These are phyloP conservation scores for Yamadazyma ubonensis DNA, from an alignment of 805 yeast species.

Conservation along the genomic window DNA sequence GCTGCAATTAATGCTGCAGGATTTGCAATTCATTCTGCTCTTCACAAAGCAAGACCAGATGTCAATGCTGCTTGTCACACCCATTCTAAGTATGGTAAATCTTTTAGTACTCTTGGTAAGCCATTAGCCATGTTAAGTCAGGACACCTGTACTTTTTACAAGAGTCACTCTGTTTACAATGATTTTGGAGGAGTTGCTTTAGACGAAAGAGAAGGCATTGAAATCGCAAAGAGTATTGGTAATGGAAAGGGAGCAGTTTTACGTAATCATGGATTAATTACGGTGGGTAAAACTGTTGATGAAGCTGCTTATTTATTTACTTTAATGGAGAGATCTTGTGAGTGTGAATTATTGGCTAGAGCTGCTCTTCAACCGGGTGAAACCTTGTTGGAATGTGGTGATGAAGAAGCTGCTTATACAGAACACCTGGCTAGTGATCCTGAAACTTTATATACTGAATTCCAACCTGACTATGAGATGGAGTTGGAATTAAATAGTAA, in stretches of 20 bases:
- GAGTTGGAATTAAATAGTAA: conserved; percentile 18
- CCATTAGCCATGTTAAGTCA: conserved; percentile 75
- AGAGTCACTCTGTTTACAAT: conserved; percentile 60
- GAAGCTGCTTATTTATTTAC: conserved; percentile 38
- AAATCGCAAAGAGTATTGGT: conserved; percentile 31
- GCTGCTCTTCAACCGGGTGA: conserved; percentile 8
- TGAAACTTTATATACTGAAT: conserved; percentile 67
- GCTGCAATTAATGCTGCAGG: conserved; percentile 43
- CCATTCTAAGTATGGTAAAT: conserved; percentile 41
- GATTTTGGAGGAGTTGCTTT: conserved; percentile 78
- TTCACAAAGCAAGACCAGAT: conserved; percentile 39
- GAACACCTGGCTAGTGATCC: conserved; percentile 59
- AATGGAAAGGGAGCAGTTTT: conserved; percentile 32
- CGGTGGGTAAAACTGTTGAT: conserved; percentile 36
- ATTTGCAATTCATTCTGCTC: conserved; percentile 39
- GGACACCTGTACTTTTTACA: conserved; percentile 69
- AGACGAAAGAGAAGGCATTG: conserved; percentile 30
- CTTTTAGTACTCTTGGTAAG: conserved; percentile 36
- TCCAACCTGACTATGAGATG: conserved; percentile 65
- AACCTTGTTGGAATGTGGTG: conserved; percentile 51
- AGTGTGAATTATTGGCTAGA: conserved; percentile 30
- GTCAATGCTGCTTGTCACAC: conserved; percentile 43
- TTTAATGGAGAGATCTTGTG: conserved; percentile 32
- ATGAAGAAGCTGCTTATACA: conserved; percentile 65
- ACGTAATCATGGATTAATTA: conserved; percentile 35